A percentile compares a stretch with the other conserved stretches of the same genome.
These are phyloP conservation scores for Sphaerosporella brunnea DNA, from an alignment of 495 filamentous ascomycete species.

Conservation along the genomic window DNA sequence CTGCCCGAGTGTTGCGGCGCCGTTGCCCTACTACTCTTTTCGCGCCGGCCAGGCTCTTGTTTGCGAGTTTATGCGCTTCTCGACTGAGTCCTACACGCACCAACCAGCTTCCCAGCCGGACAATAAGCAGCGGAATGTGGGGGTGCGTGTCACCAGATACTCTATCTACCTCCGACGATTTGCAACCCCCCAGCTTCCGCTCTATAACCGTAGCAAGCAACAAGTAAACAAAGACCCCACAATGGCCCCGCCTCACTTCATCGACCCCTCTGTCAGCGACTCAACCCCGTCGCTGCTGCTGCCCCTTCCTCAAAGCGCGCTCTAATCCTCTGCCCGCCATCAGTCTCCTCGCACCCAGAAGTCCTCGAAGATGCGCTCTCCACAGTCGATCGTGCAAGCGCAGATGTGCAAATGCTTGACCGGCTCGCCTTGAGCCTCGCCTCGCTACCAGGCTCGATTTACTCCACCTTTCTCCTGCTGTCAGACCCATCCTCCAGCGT, in stretches of 20 bases:
- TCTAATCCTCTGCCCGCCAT: constrained; percentile 57
- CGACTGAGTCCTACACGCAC: no score
- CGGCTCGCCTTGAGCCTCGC: constrained; percentile 72
- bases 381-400: constrained; percentile 48
- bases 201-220: no score
- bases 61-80: no score
- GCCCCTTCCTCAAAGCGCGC: constrained; percentile 30
- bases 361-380: constrained; percentile 40
- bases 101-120: no score
- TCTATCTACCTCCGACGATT: no score
- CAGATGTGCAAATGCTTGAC: constrained; percentile 97
- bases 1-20: no score
- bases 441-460: constrained; percentile 53
- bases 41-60: no score
- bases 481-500: constrained; percentile 48
- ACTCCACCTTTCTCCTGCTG: constrained; percentile 73
- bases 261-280: constrained; percentile 30
- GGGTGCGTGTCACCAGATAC: no score
- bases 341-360: constrained; percentile 48
- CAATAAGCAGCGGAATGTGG: no score
- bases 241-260: constrained; percentile 29
- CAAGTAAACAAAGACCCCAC: no score
- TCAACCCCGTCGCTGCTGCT: constrained; percentile 26
- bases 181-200: no score
- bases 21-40: no score